These are phyloP conservation scores for Penicillium cataractarum DNA, from an alignment of 495 filamentous ascomycete genomes.

Conservation along the genomic window DNA sequence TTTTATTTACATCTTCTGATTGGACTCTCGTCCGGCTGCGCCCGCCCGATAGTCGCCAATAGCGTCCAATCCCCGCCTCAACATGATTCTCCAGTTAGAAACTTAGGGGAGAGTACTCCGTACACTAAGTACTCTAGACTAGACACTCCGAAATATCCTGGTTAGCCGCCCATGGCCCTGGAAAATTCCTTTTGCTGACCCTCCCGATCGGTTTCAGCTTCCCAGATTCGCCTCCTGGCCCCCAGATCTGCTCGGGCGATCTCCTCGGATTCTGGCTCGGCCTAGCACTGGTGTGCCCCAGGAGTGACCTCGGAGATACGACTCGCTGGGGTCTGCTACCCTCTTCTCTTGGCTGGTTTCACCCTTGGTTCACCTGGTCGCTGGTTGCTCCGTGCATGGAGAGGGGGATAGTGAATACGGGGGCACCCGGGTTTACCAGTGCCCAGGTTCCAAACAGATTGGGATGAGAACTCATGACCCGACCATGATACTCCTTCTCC, in stretches of 20 bases:
- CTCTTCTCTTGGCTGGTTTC: neutral
- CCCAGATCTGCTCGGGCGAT: conserved; percentile 12
- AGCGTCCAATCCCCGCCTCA: conserved; percentile 26
- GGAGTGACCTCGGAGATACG: no score
- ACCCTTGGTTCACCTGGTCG: neutral
- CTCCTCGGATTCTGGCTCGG: conserved; percentile 1
- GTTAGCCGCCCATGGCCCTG: conserved; percentile 44
- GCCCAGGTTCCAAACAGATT: no score
- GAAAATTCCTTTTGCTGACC: conserved; percentile 32
- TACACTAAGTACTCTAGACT: no score
- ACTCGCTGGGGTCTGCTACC: neutral
- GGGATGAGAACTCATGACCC: neutral
- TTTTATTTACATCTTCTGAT: conserved; percentile 11
- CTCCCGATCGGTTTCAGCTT: conserved; percentile 25
- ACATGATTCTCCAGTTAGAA: neutral
- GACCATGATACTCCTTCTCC: neutral
- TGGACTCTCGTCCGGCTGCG: conserved; percentile 22
- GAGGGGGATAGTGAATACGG: neutral
- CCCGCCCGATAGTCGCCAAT: conserved; percentile 37
- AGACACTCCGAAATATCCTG: conserved; percentile 43
- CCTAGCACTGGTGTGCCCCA: neutral
- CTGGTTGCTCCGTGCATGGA: neutral
- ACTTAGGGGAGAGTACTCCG: no score
- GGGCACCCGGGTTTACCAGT: neutral
- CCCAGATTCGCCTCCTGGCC: neutral